Conservation (phyloP, 148 eudicot species). For the Vaccinium macrocarpon region DNA sequence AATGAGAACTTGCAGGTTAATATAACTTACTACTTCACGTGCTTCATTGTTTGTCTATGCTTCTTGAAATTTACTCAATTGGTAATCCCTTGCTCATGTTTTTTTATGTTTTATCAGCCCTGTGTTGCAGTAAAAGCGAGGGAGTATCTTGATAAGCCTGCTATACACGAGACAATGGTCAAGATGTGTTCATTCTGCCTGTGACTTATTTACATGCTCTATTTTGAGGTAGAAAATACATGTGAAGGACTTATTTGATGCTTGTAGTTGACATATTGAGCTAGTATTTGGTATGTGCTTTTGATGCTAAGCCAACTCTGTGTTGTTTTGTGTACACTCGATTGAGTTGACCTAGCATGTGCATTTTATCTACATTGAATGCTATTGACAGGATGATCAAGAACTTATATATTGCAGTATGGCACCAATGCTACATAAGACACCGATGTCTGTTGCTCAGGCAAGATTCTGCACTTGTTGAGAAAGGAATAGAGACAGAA, state of each 20-base stretch:
- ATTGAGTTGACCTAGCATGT: not conserved
- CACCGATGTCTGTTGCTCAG: not conserved
- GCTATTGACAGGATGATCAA: not conserved
- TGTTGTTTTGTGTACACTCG: not conserved
- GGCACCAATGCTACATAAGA: not conserved
- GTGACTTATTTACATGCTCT: not conserved
- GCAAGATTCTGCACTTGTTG: not conserved
- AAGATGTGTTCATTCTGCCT: constrained; percentile 50
- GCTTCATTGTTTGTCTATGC: constrained; percentile 7
- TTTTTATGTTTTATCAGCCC: constrained; percentile 43
- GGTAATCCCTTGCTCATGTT: not conserved
- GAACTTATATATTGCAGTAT: no score
- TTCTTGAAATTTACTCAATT: constrained; percentile 12
- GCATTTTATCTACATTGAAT: constrained; percentile 2
- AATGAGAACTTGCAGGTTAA: constrained; percentile 92
- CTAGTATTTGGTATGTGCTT: not conserved
- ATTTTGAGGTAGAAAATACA: not conserved
- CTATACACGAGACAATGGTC: constrained; percentile 97
- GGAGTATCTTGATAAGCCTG: constrained; percentile 92
- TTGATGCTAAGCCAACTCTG: not conserved
- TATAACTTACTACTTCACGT: not conserved
- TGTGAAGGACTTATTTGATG: not conserved
- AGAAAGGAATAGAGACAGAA: not conserved
- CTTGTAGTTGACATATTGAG: not conserved
- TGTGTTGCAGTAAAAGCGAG: constrained; percentile 93